Evolutionary conservation across 441 rosid species (phyloP), one percentile per base, ranked within the genome.

Genomic region (Adansonia gregorii): DNA sequence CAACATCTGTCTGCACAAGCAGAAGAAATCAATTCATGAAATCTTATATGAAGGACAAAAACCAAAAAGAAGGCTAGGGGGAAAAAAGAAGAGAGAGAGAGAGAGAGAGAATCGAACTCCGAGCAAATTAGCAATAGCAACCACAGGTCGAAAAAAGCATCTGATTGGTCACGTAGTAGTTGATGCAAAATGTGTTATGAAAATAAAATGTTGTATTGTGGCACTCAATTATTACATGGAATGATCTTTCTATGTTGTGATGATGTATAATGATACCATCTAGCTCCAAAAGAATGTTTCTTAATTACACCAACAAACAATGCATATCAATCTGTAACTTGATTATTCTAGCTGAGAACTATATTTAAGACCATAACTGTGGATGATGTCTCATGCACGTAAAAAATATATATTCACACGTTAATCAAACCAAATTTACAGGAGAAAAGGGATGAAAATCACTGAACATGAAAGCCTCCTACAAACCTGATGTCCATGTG

Each of bases 401-500:
- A 52, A 52, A 63, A 60, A 41, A 39, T 11, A n/a, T 3, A 35
- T 4, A n/a, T 70, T 8, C 60, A 54, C 60, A 27, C 15, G 0
- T 71, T 31, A 52, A 71, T 54, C 49, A 72, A 54, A 72, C 75
- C 48, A 56, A 11, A 39, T 56, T 72, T 41, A 72, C 10, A 56
- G 35, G 52, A 72, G 20, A 56, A 72, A 6, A 19, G 19, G 39
- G 51, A 39, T 41, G 54, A 54, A 39, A 72, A 72, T 63, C 35
- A 19, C 39, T 3, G n/a, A 39, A 11, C 49, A 74, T 54, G 55
- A 76, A 67, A 80, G 46, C 24, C 70, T 52, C 72, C 49, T 46
- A 76, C 84, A 78, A 84, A 97, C 98, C 86, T 89, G 94, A 79
- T 85, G 87, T 76, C 96, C 99, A 82, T 90, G 88, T 61, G 92